A percentile compares a stretch with the other conserved stretches of the same genome.
Conservation (phyloP, 176 grass and related monocot species). For the Rhipidocladum racemiflorum region DNA sequence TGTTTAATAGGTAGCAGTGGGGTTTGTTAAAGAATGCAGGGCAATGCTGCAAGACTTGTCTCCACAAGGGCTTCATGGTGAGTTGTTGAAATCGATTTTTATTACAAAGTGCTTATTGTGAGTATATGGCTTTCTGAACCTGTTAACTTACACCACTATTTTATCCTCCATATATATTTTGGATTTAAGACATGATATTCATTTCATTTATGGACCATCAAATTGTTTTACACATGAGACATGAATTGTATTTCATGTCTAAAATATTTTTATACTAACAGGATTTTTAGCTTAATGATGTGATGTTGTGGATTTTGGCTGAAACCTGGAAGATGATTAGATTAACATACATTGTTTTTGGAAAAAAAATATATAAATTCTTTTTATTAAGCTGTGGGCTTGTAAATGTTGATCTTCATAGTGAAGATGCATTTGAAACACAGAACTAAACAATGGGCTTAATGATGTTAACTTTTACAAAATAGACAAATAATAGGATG, state of each 20-base stretch:
- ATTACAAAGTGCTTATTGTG: background rate
- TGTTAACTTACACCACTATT: background rate
- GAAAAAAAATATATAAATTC: background rate
- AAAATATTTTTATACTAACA: background rate
- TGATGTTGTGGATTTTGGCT: background rate
- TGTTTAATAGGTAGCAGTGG: conserved; percentile 66
- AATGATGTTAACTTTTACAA: background rate
- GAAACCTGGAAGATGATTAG: background rate
- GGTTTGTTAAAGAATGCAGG: conserved; percentile 89
- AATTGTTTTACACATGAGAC: background rate
- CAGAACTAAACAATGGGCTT: background rate
- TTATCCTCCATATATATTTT: background rate
- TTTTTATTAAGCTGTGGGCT: background rate
- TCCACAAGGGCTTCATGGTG: conserved; percentile 90
- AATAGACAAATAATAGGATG: background rate
- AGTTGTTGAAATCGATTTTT: conserved; percentile 15
- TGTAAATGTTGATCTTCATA: background rate
- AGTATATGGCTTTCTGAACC: background rate
- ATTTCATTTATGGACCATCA: background rate
- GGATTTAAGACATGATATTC: background rate
- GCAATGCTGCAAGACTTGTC: conserved; percentile 83
- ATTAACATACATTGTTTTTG: background rate
- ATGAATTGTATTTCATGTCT: background rate
- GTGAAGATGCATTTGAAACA: background rate
- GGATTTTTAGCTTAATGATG: background rate